Conservation (phyloP, 306 rosid species). For the Glycine soja region DNA sequence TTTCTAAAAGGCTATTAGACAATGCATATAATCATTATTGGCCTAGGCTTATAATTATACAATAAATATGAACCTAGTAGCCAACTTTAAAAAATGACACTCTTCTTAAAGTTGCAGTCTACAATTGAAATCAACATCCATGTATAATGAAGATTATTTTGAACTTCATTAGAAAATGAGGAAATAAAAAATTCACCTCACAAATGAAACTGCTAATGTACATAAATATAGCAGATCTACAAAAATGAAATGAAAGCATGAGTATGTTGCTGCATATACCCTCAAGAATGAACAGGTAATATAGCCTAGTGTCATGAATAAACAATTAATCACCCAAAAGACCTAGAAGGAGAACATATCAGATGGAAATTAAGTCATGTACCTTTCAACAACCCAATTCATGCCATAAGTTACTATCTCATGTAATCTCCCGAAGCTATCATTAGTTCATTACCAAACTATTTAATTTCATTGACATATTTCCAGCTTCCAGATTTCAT, state of each 20-base stretch:
- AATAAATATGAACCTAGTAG: slow-evolving; percentile 8
- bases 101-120: neutral
- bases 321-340: no score
- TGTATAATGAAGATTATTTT: slow-evolving; percentile 5
- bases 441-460: no score
- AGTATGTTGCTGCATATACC: slow-evolving; percentile 20
- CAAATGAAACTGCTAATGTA: slow-evolving; percentile 59
- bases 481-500: no score
- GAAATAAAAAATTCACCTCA: slow-evolving; percentile 58
- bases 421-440: no score
- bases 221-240: slow-evolving; percentile 67
- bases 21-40: slow-evolving; percentile 14
- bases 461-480: no score
- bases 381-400: no score
- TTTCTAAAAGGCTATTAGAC: slow-evolving; percentile 20
- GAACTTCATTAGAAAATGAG: neutral
- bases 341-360: no score
- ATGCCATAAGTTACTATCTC: no score
- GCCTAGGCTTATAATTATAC: neutral
- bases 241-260: slow-evolving; percentile 44
- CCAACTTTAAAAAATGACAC: slow-evolving; percentile 5
- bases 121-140: slow-evolving; percentile 5
- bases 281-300: neutral
- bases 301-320: no score
- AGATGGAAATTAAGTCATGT: no score